Evolutionary conservation across 1,139 yeast species (phyloP).

Genomic region (Candida tunisiensis): DNA sequence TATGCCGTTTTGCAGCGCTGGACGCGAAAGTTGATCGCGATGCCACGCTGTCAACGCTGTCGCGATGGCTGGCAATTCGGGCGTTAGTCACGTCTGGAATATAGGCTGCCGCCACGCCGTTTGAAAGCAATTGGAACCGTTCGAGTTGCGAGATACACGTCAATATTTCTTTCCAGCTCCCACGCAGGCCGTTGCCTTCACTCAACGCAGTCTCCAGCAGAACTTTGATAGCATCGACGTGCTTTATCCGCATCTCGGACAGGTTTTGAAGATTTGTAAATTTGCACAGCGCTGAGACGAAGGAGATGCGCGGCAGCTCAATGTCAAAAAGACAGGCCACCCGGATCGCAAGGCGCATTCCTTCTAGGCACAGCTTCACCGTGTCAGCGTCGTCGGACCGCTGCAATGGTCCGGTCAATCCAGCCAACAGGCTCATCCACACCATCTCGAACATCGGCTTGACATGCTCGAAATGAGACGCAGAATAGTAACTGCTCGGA

Average conservation of each 20-base stretch:
- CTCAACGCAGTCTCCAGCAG: constrained; percentile 61
- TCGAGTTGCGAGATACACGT: constrained; percentile 82
- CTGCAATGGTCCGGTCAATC: constrained; percentile 83
- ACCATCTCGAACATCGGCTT: constrained; percentile 83
- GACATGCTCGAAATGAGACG: constrained; percentile 81
- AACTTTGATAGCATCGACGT: constrained; percentile 62
- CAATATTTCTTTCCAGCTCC: constrained; percentile 75
- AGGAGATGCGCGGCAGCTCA: constrained; percentile 75
- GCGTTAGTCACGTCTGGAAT: constrained; percentile 55
- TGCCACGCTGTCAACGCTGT: not conserved
- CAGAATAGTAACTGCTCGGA: constrained; percentile 27
- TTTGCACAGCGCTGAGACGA: constrained; percentile 78
- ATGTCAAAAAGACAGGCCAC: constrained; percentile 76
- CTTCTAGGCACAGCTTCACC: constrained; percentile 62
- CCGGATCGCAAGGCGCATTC: constrained; percentile 64
- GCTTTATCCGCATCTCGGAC: constrained; percentile 63
- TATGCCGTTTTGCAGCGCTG: too few species aligned
- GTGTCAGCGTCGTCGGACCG: constrained; percentile 72
- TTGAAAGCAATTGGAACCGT: constrained; percentile 71
- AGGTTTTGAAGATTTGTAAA: constrained; percentile 68
- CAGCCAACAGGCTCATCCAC: constrained; percentile 97
- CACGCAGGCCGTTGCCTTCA: constrained; percentile 57
- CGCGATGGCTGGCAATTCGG: constrained; percentile 1
- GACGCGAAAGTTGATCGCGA: constrained; percentile 3
- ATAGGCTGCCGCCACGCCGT: constrained; percentile 71